Evolutionary conservation across 78 protist genomes (phyloP), one percentile per base, ranked within the genome.

Genomic region (Chrysochromulina tobinii): DNA sequence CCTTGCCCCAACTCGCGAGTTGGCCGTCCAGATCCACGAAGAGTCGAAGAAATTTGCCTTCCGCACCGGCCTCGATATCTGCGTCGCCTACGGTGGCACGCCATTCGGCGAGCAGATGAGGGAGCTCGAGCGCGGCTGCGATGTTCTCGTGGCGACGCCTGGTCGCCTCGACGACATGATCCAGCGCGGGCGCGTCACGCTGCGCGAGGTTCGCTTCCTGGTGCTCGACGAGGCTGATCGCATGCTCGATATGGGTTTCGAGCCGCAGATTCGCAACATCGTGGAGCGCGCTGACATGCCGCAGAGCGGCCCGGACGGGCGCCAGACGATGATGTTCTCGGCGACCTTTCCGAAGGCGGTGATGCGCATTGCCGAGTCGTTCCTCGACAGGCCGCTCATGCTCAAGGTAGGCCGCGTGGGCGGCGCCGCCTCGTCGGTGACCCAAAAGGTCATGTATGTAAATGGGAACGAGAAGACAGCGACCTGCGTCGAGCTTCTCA

Each of bases 311-410:
- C 88, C 67, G 2, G n/a, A 54, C 50, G 93, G 69, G 21, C 91
- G 99, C 17, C 99, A 97, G 85, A 98, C 99, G 20, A 95, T 98
- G 50, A 97, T 99, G 99, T 98, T 98, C 92, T 93, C 97, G 21
- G 99, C 99, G 38, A 99, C 99, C 6, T 99, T 98, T 93, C 99
- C 99, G 14, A 69, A 48, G 9, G 79, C 94, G 61, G 98, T 99
- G 92, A 99, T 98, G 94, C 81, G 83, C 9, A 96, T 99, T 7
- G 99, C 99, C 7, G 57, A 66, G 12, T 98, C 97, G 81, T 98
- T 98, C 94, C 89, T 98, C 27, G 67, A 59, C 68, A 61, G 95
- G 27, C 98, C 98, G 91, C 86, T 98, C 86, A 98, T 95, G 88
- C 67, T 99, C 27, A 89, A 97, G 14, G 98, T 99, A 54, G 99